Evolutionary conservation across 1,284 basidiomycete species (phyloP).

Genomic region (Phylloporus sp.): DNA sequence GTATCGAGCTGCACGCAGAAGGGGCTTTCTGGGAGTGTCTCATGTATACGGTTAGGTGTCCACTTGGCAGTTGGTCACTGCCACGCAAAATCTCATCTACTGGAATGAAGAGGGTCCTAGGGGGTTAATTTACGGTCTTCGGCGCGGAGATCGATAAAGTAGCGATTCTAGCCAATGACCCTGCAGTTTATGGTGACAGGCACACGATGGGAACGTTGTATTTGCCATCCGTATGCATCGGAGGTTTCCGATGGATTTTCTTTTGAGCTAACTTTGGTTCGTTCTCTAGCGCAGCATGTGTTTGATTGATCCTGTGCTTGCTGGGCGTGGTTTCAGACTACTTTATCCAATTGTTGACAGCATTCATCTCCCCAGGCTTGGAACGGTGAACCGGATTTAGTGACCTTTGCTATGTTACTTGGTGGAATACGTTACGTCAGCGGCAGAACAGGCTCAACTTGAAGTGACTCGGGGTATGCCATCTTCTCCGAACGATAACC

Average conservation of each 20-base stretch:
- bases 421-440: constrained; percentile 19
- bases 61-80: constrained; percentile 14
- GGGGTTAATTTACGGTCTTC: constrained; percentile 12
- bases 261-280: constrained; percentile 3
- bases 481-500: constrained; percentile 25
- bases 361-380: background rate
- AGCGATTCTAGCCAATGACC: constrained; percentile 6
- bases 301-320: constrained; percentile 9
- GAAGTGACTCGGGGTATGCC: background rate
- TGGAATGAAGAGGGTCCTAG: constrained; percentile 9
- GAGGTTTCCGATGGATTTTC: constrained; percentile 8
- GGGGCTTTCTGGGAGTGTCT: no score
- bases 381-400: background rate
- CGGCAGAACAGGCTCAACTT: background rate
- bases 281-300: background rate
- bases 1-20: background rate
- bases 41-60: background rate
- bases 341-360: background rate
- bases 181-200: constrained; percentile 11
- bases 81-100: constrained; percentile 10
- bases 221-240: background rate
- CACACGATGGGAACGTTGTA: constrained; percentile 1
- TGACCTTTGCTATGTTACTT: background rate
- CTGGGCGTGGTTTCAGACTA: background rate
- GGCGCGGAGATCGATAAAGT: constrained; percentile 17